A percentile compares a stretch with the other conserved stretches of the same genome.
phyloP scores from a whole-genome alignment of 129 eudicot species.

The Chrysanthemum lavandulifolium region DNA sequence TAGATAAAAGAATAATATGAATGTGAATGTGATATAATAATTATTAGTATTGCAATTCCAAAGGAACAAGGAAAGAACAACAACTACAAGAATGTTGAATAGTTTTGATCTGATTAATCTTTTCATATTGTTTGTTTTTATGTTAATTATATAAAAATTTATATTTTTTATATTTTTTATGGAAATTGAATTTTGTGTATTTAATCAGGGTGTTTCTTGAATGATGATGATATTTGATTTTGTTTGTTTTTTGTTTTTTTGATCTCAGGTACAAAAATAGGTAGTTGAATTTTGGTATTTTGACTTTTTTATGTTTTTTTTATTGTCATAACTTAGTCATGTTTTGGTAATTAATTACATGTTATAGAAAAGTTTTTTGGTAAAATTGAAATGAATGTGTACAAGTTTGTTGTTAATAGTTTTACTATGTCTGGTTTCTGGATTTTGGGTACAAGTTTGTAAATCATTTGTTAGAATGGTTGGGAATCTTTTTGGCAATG shows the following conservation, averaged over 20 bases:
- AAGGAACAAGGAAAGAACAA: slow-evolving; percentile 44
- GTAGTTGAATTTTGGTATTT: slow-evolving; percentile 24
- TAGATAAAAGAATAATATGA: slow-evolving; percentile 18
- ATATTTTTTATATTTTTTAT: not conserved
- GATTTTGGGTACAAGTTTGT: slow-evolving; percentile 40
- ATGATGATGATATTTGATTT: slow-evolving; percentile 23
- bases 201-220: slow-evolving; percentile 27
- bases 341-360: not conserved
- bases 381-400: slow-evolving; percentile 10
- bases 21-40: slow-evolving; percentile 28
- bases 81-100: slow-evolving; percentile 40
- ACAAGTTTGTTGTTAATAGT: slow-evolving; percentile 6
- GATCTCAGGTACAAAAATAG: slow-evolving; percentile 23
- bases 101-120: slow-evolving; percentile 46
- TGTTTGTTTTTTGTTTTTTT: slow-evolving; percentile 23
- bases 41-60: slow-evolving; percentile 21
- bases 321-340: not conserved
- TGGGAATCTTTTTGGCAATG: slow-evolving; percentile 24
- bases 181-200: slow-evolving; percentile 8
- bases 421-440: slow-evolving; percentile 27
- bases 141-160: not conserved
- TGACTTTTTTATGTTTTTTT: slow-evolving; percentile 14
- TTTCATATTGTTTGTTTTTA: slow-evolving; percentile 48
- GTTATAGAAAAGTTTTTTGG: not conserved
- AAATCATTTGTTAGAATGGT: slow-evolving; percentile 37